A percentile compares a stretch with the other conserved stretches of the same genome.
Conservation (phyloP, 2,329 filamentous ascomycete genomes). For the Beauveria rudraprayagi region DNA sequence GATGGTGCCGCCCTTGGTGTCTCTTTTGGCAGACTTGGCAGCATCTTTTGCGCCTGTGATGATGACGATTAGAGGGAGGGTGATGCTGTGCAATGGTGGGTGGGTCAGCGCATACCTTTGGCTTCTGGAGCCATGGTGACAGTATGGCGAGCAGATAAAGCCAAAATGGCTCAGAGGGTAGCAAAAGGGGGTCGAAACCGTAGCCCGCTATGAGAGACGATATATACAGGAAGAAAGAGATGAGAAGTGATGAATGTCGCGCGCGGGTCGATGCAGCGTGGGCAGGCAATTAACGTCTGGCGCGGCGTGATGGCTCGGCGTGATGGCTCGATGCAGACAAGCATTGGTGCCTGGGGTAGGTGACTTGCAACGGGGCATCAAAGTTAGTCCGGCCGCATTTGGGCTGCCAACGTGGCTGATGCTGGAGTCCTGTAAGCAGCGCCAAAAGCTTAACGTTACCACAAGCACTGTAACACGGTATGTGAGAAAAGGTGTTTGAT, state of each 20-base stretch:
- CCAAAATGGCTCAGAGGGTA: neutral
- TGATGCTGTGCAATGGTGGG: neutral
- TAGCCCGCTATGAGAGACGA: neutral
- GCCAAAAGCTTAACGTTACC: too few relatives aligned
- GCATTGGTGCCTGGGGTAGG: neutral
- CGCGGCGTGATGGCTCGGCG: neutral
- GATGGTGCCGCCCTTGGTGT: slow-evolving; percentile 41
- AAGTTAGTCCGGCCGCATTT: slow-evolving; percentile 9
- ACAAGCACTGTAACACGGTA: neutral
- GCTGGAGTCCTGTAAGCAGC: too few relatives aligned
- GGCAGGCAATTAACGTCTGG: neutral
- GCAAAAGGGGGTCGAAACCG: neutral
- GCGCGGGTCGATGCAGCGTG: neutral
- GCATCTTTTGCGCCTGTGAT: slow-evolving; percentile 47
- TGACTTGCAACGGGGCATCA: neutral
- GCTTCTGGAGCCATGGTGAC: slow-evolving; percentile 11
- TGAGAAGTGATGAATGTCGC: slow-evolving; percentile 1
- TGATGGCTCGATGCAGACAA: neutral
- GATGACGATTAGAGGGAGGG: neutral
- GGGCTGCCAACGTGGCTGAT: neutral
- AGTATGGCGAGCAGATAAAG: neutral
- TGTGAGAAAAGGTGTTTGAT: too few relatives aligned
- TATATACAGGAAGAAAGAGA: neutral
- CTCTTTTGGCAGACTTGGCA: slow-evolving; percentile 53
- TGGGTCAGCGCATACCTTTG: slow-evolving; percentile 7